Conservation (phyloP, 768 basidiomycete genomes). For the Crucibulum laeve region DNA sequence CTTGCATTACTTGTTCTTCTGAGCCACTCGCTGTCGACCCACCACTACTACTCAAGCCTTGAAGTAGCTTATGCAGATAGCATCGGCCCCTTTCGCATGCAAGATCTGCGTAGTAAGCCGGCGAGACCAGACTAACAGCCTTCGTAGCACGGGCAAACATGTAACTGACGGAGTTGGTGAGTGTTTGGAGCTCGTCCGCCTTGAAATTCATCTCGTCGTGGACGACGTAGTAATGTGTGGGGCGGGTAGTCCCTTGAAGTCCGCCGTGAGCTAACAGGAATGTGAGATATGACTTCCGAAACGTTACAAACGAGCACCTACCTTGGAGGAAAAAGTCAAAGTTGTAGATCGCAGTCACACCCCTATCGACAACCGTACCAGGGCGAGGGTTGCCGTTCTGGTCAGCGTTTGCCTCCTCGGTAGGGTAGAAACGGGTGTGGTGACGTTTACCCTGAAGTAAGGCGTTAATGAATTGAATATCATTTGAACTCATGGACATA, state of each 20-base stretch:
- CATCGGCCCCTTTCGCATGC: conserved; percentile 61
- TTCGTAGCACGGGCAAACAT: conserved; percentile 85
- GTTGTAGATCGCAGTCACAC: conserved; percentile 63
- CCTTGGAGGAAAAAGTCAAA: conserved; percentile 71
- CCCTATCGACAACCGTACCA: conserved; percentile 80
- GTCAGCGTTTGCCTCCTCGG: conserved; percentile 46
- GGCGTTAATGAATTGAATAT: conserved; percentile 12
- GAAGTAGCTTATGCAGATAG: conserved; percentile 72
- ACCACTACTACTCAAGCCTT: conserved; percentile 34
- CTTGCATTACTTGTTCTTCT: conserved; percentile 47
- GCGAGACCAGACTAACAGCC: conserved; percentile 77
- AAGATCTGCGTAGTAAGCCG: conserved; percentile 81
- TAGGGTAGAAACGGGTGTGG: conserved; percentile 64
- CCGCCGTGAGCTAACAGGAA: conserved; percentile 56
- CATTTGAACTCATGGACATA: conserved; percentile 34
- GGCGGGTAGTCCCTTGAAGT: conserved; percentile 66
- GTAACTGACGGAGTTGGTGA: conserved; percentile 71
- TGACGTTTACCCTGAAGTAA: conserved; percentile 39
- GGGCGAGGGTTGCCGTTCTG: conserved; percentile 69
- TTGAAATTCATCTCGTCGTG: conserved; percentile 72
- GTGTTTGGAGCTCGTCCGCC: conserved; percentile 66
- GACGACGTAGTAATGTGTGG: conserved; percentile 80
- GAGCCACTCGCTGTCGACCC: conserved; percentile 28
- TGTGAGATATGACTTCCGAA: not conserved
- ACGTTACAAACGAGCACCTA: conserved; percentile 11